A percentile compares a stretch with the other conserved stretches of the same genome.
These are phyloP conservation scores for Cenchrus purpureus DNA, from an alignment of 176 grass and related monocot species.

Conservation along the genomic window DNA sequence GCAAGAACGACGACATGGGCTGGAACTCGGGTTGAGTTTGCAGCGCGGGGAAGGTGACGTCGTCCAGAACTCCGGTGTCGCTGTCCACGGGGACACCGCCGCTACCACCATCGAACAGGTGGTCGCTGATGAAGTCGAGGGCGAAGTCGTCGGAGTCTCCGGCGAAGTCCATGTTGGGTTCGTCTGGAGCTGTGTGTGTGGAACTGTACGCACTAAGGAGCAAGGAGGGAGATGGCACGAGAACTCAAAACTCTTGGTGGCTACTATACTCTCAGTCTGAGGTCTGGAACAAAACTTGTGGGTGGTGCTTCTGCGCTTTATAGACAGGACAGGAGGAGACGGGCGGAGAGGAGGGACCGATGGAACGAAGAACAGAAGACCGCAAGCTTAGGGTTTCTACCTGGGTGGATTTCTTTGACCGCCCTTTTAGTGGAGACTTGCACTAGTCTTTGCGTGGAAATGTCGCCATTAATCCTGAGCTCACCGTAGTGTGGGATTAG, in stretches of 20 bases:
- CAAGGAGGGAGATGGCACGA: neutral
- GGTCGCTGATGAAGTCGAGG: conserved; percentile 57
- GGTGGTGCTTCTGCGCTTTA: neutral
- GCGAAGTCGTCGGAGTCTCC: conserved; percentile 40
- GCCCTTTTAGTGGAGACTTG: neutral
- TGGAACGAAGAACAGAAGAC: neutral
- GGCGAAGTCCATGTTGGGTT: conserved; percentile 43
- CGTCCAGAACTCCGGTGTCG: neutral
- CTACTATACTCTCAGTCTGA: neutral
- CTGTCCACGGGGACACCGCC: neutral
- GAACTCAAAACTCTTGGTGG: neutral
- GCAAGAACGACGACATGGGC: conserved; percentile 20
- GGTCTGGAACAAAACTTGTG: conserved; percentile 1
- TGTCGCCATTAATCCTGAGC: neutral
- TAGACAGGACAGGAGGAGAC: conserved; percentile 2
- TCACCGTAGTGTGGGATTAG: neutral
- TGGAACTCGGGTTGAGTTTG: neutral
- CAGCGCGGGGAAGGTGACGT: neutral
- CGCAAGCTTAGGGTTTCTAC: neutral
- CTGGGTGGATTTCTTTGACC: neutral
- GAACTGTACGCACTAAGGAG: neutral
- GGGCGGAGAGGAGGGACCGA: neutral
- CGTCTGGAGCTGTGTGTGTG: neutral
- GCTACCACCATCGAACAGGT: conserved; percentile 48
- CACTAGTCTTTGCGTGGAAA: neutral